These are phyloP conservation scores for Quercus glauca DNA, from an alignment of 306 rosid species.

Conservation along the genomic window DNA sequence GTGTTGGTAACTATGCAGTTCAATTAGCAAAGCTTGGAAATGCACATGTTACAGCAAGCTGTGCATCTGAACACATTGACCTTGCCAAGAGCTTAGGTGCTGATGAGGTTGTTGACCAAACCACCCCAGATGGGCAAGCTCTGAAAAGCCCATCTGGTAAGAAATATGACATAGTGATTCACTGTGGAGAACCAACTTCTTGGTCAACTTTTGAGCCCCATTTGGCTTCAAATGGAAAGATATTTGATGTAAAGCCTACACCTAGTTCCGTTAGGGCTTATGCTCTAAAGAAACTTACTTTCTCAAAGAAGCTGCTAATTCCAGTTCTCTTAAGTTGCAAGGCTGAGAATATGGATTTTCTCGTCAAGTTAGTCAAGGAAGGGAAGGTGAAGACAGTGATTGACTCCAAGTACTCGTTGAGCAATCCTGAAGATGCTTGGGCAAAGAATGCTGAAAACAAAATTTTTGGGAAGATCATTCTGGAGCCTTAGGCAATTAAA, in stretches of 20 bases:
- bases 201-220: conserved; percentile 63
- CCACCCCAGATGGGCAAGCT: conserved; percentile 55
- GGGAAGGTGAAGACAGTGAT: conserved; percentile 53
- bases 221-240: conserved; percentile 46
- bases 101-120: conserved; percentile 76
- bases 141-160: conserved; percentile 60
- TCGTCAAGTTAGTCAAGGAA: conserved; percentile 49
- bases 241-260: conserved; percentile 53
- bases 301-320: conserved; percentile 57
- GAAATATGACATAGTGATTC: conserved; percentile 57
- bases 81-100: conserved; percentile 62
- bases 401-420: conserved; percentile 53
- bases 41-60: conserved; percentile 61
- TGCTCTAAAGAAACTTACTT: conserved; percentile 47
- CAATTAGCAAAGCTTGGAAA: conserved; percentile 69
- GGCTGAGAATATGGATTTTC: conserved; percentile 42
- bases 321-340: conserved; percentile 24
- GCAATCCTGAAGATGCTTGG: conserved; percentile 80
- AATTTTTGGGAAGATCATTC: conserved; percentile 67
- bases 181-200: conserved; percentile 52
- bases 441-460: conserved; percentile 59
- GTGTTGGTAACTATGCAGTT: conserved; percentile 61
- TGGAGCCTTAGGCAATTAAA: conserved; percentile 32
- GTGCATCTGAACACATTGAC: conserved; percentile 60
- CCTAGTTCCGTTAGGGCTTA: conserved; percentile 12